Conservation (phyloP, 108 stramenopile species). For the Bacterosira constricta region DNA sequence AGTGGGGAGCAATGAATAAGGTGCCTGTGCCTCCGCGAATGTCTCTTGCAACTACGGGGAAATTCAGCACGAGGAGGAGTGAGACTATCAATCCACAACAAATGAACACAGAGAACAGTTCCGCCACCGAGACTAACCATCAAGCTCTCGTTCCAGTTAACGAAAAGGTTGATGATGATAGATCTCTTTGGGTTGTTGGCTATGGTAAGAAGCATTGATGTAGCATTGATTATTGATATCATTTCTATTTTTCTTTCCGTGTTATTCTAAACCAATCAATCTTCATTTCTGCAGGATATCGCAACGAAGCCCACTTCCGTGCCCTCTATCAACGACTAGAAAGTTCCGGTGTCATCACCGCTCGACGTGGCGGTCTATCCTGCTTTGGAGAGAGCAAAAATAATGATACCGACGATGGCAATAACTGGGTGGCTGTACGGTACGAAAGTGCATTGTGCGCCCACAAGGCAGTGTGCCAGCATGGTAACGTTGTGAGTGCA, state of each 20-base stretch:
- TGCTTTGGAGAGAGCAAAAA: background rate
- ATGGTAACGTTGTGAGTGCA: constrained; percentile 23
- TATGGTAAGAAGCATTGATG: background rate
- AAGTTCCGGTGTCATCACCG: constrained; percentile 21
- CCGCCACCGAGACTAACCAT: background rate
- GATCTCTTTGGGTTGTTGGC: constrained; percentile 32
- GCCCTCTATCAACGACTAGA: constrained; percentile 16
- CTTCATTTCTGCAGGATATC: constrained; percentile 13
- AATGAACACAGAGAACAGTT: background rate
- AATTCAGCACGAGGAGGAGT: background rate
- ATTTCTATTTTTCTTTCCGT: background rate
- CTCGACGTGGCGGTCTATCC: constrained; percentile 17
- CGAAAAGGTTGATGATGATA: constrained; percentile 3
- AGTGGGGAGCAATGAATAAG: background rate
- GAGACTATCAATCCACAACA: background rate
- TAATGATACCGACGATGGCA: background rate
- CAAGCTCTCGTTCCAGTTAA: constrained; percentile 4
- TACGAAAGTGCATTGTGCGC: constrained; percentile 23
- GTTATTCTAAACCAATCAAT: background rate
- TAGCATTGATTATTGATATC: background rate
- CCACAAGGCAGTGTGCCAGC: constrained; percentile 32
- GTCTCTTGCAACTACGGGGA: constrained; percentile 1
- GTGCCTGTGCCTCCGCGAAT: background rate
- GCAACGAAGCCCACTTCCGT: constrained; percentile 31
- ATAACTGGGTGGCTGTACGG: constrained; percentile 30